Evolutionary conservation across 495 filamentous ascomycete species (phyloP), one percentile per base, ranked within the genome.

Genomic region (Trichoderma gamsii): DNA sequence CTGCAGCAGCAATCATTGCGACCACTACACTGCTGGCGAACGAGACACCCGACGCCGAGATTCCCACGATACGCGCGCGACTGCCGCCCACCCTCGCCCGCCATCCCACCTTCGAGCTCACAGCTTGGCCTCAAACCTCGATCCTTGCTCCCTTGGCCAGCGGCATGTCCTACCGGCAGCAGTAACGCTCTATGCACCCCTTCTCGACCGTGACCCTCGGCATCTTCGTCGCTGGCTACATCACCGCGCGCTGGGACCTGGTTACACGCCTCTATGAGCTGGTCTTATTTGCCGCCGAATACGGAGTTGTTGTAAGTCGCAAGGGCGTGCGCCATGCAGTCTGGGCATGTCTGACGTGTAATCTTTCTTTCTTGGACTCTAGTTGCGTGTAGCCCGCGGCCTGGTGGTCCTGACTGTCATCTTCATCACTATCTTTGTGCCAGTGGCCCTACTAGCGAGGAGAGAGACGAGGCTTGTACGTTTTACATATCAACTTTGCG

Each of bases 221-320:
- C 76, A 97, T 99, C 84, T 99, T 99, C 81, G 88, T 98, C 83
- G 94, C 95, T 80, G 95, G 95, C 79, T 99, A 99, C 84, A 97
- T 92, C 77, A 97, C 96, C 79, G 95, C 95, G 73, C 89, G 96
- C 82, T 98, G 93, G 92, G 93, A 97, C 78, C 88, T 99, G 66
- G 93, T 97, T 71, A 97, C 92, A 67, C 89, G 92, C 71, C 85
- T 97, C 67, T 94, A 97, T 88, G 93, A 98, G 78, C 85, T 99
- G 73, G 91, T 92, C 66, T 91, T 95, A 66, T 99, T 97, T 77
- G 95, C 96, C 71, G 97, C 92, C 93, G 91, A 96, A 78, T 92
- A 97, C 91, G 93, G 93, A 75, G 95, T 99, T 74, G 91, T 99
- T 75, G 94, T 97, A 81, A 79, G 92, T 81, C 67, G 21, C 43